These are phyloP conservation scores for Amborella trichopoda DNA, from an alignment of 164 flowering plant species.

Conservation along the genomic window DNA sequence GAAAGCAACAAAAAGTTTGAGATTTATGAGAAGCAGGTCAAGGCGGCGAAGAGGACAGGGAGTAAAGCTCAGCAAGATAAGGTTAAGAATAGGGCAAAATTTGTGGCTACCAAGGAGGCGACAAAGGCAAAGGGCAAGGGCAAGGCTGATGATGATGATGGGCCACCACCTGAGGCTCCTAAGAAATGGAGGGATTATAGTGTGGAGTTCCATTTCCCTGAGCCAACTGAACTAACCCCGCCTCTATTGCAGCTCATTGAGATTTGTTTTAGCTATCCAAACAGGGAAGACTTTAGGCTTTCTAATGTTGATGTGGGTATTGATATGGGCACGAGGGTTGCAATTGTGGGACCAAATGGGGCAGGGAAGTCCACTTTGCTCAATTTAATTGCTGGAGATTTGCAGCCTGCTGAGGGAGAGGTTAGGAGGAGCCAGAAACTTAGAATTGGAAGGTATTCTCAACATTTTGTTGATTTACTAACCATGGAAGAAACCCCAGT, in stretches of 20 bases:
- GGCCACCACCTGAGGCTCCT: conserved; percentile 47
- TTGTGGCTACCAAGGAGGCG: conserved; percentile 52
- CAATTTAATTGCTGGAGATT: conserved; percentile 78
- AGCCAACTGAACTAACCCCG: conserved; percentile 75
- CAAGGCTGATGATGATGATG: conserved; percentile 54
- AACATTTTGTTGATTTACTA: conserved; percentile 68
- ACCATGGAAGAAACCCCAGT: conserved; percentile 81
- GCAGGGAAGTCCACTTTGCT: conserved; percentile 81
- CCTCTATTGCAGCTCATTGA: conserved; percentile 72
- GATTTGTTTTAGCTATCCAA: conserved; percentile 69
- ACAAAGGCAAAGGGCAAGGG: conserved; percentile 53
- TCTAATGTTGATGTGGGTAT: conserved; percentile 72
- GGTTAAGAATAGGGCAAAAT: conserved; percentile 65
- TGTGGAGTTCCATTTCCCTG: conserved; percentile 80
- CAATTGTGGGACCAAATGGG: conserved; percentile 83
- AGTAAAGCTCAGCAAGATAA: conserved; percentile 57
- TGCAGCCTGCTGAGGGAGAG: conserved; percentile 65
- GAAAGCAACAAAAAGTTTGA: conserved; percentile 72
- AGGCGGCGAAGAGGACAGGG: conserved; percentile 70
- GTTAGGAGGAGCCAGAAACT: conserved; percentile 72
- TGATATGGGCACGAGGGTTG: conserved; percentile 85
- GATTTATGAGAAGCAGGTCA: conserved; percentile 53
- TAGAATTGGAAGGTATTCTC: conserved; percentile 78
- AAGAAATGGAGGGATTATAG: conserved; percentile 66
- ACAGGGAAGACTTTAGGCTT: conserved; percentile 49